Conservation (phyloP, 495 filamentous ascomycete genomes). For the Tetracladium setigerum region DNA sequence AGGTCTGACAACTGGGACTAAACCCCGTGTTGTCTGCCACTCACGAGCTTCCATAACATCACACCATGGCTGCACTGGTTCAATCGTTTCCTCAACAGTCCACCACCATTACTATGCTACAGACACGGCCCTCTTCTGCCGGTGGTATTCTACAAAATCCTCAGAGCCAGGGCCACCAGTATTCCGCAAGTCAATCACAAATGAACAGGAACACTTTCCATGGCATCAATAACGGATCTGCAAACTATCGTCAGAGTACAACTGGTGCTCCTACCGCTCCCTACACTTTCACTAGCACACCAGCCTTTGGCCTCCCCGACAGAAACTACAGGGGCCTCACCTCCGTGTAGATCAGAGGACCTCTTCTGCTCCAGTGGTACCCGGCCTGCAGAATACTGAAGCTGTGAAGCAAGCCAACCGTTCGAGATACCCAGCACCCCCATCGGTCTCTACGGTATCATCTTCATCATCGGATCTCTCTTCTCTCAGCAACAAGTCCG, state of each 20-base stretch:
- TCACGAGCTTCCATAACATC: background rate
- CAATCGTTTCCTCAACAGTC: conserved; percentile 82
- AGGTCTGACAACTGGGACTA: conserved; percentile 5
- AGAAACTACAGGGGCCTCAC: conserved; percentile 51
- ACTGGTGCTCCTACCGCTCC: conserved; percentile 65
- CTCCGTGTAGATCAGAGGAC: conserved; percentile 61
- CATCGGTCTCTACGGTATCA: conserved; percentile 52
- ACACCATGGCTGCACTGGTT: conserved; percentile 81
- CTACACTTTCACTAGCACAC: conserved; percentile 78
- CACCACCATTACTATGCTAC: conserved; percentile 73
- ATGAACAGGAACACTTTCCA: conserved; percentile 61
- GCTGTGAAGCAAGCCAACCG: conserved; percentile 35
- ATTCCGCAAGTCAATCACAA: conserved; percentile 42
- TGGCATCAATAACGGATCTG: conserved; percentile 38
- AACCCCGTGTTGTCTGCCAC: background rate
- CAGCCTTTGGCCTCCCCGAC: conserved; percentile 52
- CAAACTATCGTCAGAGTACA: conserved; percentile 61
- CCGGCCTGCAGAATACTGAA: conserved; percentile 39
- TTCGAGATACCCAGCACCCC: conserved; percentile 50
- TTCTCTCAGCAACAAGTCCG: conserved; percentile 19
- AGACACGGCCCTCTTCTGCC: conserved; percentile 65
- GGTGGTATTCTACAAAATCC: conserved; percentile 54
- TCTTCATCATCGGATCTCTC: conserved; percentile 28
- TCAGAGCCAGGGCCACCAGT: conserved; percentile 49
- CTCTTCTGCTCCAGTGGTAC: conserved; percentile 53